Conservation (phyloP, 176 grass and related monocot genomes). For the Leersia perrieri region DNA sequence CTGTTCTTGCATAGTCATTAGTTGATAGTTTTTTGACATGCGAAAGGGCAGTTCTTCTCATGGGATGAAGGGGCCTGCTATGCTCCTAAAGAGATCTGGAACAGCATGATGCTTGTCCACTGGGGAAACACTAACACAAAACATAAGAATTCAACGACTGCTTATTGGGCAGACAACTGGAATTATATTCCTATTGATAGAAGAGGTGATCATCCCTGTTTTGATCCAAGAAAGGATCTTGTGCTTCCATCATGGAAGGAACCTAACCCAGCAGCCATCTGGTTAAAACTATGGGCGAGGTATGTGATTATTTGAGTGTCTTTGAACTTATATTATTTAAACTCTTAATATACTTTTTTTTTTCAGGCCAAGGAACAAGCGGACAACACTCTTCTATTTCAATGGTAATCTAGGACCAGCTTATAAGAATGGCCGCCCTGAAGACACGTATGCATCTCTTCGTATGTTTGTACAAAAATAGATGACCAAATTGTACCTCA, state of each 20-base stretch:
- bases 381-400: conserved; percentile 92
- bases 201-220: conserved; percentile 88
- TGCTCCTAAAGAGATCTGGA: conserved; percentile 97
- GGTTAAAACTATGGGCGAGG: conserved; percentile 91
- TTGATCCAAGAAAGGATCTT: conserved; percentile 85
- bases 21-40: conserved; percentile 33
- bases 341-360: conserved; percentile 12
- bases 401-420: conserved; percentile 94
- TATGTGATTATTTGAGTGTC: conserved; percentile 23
- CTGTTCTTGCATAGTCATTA: conserved; percentile 14
- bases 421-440: conserved; percentile 74
- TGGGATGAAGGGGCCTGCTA: conserved; percentile 99
- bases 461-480: conserved; percentile 13
- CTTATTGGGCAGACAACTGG: conserved; percentile 92
- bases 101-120: conserved; percentile 93
- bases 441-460: conserved; percentile 66
- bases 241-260: conserved; percentile 94
- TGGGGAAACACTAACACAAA: conserved; percentile 97
- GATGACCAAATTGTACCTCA: conserved; percentile 10
- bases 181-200: conserved; percentile 72
- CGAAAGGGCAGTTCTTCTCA: conserved; percentile 75
- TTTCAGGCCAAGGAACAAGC: conserved; percentile 63
- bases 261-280: conserved; percentile 76
- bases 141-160: conserved; percentile 84
- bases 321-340: conserved; percentile 24